Evolutionary conservation across 371 early-diverging fungal genomes (phyloP), one percentile per base, ranked within the genome.

Genomic region (Chytridium lagenaria): DNA sequence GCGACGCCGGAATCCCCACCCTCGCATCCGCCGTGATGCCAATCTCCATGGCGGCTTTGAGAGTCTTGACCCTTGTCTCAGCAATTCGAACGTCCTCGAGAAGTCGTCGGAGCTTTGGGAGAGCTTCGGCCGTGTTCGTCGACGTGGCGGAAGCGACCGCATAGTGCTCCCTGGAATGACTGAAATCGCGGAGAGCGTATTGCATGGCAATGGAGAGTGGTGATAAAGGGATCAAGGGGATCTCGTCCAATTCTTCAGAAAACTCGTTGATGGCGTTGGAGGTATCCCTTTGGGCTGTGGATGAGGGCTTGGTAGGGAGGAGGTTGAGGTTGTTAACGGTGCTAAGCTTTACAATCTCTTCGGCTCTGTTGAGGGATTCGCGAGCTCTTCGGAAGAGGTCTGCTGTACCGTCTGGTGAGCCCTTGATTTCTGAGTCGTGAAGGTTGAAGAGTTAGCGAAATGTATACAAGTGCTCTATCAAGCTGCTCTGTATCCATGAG

Each of bases 1-100:
- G 7, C 10, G 61, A 7, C 36, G 30, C 10, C 10, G 61, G 36
- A 31, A 7, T 19, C 19, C 44, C 44, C 7, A 19, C 44, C 44
- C 44, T 44, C 44, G 36, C 10, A 37, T 61, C 36, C 37, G 34
- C 61, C 3, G 61, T 34, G 36, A 34, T 34, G 3, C 36, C 61
- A 37, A 34, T 23, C 61, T 61, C 36, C 31, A 66, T 66, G 26
- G 66, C 66, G 2, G 39, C 44, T 37, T 38, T 37, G 10, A 66
- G 19, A 26, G 38, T 15, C 5, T 66, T 38, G 39, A 66, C 66
- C 38, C 66, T 5, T 2, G 38, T 38, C 28, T 66, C 44, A 15
- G 66, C 66, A 33, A 66, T 38, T 3, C 66, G 66, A 23, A 66
- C 66, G 28, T 66, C 66, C 44, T 66, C 66, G 2, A 66, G 44